Base-by-base conservation (phyloP, 768 basidiomycete species). In the Cystoderma amianthinum region DNA sequence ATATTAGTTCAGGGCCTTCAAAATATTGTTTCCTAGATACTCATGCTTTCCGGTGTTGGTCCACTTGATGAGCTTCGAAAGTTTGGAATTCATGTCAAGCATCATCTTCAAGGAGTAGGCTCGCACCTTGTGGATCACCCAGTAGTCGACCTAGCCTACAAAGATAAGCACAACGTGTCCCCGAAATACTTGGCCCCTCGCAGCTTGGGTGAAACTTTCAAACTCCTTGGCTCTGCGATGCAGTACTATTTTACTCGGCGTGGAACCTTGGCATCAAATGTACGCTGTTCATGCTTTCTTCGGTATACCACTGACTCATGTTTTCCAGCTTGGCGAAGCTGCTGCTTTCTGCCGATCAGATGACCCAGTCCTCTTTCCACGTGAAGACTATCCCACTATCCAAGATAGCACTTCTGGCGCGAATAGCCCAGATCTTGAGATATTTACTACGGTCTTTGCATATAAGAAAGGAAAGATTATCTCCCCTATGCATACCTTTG, bases 41-140 rank as follows among this genome's bases (percentile, higher is more conserved):
- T 86, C 11, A 71, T 84, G 69, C 67, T 86, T 13, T 86, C 84
- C 24, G 90, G 90, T 9, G 63, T 93, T 36, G 90, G 89, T 2
- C 84, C 86, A 24, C 67, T 69, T 2, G 64, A 64, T 1, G 69
- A 84, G 11, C 67, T 91, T 25, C 48, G 63, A 9, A 56, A 64
- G 24, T 62, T 79, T 42, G 58, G 60, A 4, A 80, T 93, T 16
- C 64, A 74, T 1, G 59, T 80, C 21, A 61, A 81, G 15, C 53
- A 75, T 4, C 76, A 89, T 49, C 71, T 84, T 2, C 81, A 84
- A 0, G 80, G 80, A 9, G 87, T 93, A 15, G 90, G 90, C 11
- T 64, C 72, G 7, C 71, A 89, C 54, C 70, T 92, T 13, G 64
- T 72, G 33, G 89, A 92, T 52, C 89, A 91, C 50, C 65, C 70